Base-by-base conservation (phyloP, 768 basidiomycete genomes). In the Gloeostereum incarnatum region DNA sequence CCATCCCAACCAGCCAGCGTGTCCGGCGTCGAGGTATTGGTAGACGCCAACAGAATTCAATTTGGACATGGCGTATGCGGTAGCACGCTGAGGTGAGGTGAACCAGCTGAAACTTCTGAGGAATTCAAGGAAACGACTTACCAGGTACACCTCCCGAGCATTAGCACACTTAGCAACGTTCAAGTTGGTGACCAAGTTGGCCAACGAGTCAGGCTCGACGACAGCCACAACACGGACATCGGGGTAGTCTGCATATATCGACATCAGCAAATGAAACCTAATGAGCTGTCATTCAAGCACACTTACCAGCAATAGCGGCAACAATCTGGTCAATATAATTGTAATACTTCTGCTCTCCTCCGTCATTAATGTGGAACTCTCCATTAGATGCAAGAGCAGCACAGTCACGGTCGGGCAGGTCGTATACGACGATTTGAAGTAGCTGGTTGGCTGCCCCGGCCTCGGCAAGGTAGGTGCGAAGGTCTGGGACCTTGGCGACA, bases 1-100 rank as follows among this genome's bases (percentile, higher is more conserved):
- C 78, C 78, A 81, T 30, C 78, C 78, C 42, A 79, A 66, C 78
- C 77, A 79, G 38, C 77, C 75, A 42, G 72, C 74, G 45, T 75
- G 73, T 23, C 73, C 74, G 48, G 75, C 75, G 54, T 78, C 76
- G 47, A 78, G 62, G 58, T 78, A 78, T 58, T 64, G 61, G 66
- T 68, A 73, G 36, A 79, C 73, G 39, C 73, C 72, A 37, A n/a
- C n/a, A n/a, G n/a, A n/a, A n/a, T n/a, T n/a, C n/a, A n/a, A n/a
- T n/a, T n/a, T n/a, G n/a, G n/a, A n/a, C n/a, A n/a, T n/a, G n/a
- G n/a, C n/a, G n/a, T n/a, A n/a, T n/a, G n/a, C n/a, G n/a, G n/a
- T n/a, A n/a, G n/a, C n/a, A n/a, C n/a, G n/a, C n/a, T n/a, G n/a
- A n/a, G n/a, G n/a, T n/a, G n/a, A n/a, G n/a, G n/a, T n/a, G n/a